Conservation (phyloP, 495 filamentous ascomycete species). For the Hypoxylon fuscum region DNA sequence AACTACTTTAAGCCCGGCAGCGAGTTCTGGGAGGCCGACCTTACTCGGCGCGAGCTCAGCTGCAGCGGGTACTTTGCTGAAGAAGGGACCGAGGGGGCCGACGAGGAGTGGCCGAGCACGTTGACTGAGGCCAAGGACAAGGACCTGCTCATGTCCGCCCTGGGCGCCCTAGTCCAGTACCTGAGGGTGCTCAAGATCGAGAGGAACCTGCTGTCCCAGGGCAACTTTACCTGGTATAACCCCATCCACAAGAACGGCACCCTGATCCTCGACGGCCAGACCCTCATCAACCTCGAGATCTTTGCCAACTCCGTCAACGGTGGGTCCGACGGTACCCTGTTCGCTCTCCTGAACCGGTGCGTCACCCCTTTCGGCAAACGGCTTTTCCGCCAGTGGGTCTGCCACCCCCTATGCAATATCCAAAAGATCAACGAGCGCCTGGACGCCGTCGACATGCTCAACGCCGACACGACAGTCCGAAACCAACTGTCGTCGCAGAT, state of each 20-base stretch:
- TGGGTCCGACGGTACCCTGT: slow-evolving; percentile 83
- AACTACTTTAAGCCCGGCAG: slow-evolving; percentile 87
- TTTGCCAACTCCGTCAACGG: slow-evolving; percentile 96
- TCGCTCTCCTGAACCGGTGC: slow-evolving; percentile 89
- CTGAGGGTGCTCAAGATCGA: slow-evolving; percentile 89
- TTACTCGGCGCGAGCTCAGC: slow-evolving; percentile 82
- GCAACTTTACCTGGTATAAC: slow-evolving; percentile 91
- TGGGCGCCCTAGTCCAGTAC: slow-evolving; percentile 90
- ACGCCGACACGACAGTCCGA: slow-evolving; percentile 77
- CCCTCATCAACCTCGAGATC: slow-evolving; percentile 95
- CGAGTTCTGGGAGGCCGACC: slow-evolving; percentile 92
- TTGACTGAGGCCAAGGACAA: slow-evolving; percentile 79
- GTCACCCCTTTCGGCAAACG: slow-evolving; percentile 98
- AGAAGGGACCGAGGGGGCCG: slow-evolving; percentile 66
- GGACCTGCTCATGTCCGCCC: slow-evolving; percentile 88
- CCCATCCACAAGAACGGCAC: slow-evolving; percentile 94
- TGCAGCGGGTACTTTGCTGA: slow-evolving; percentile 82
- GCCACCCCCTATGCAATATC: slow-evolving; percentile 89
- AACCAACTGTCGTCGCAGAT: slow-evolving; percentile 87
- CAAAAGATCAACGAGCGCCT: slow-evolving; percentile 91
- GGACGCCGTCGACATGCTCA: slow-evolving; percentile 93
- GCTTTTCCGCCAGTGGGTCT: slow-evolving; percentile 96
- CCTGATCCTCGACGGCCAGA: slow-evolving; percentile 94
- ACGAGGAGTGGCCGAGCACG: slow-evolving; percentile 78
- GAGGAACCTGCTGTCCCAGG: slow-evolving; percentile 83